These are phyloP conservation scores for Phlebiopsis flavidoalba DNA, from an alignment of 768 basidiomycete species.

Conservation along the genomic window DNA sequence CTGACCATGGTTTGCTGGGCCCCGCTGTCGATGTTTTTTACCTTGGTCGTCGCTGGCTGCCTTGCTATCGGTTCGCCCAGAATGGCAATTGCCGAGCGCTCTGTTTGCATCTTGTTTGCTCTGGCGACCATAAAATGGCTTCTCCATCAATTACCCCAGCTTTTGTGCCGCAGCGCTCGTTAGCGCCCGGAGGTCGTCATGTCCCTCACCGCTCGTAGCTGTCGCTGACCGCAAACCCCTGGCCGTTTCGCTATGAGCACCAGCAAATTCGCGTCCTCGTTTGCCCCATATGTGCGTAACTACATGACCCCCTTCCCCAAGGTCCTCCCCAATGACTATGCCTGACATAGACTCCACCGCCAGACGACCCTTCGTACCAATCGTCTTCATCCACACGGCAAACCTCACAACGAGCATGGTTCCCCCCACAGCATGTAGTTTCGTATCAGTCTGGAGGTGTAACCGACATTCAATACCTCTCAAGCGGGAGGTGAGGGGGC, in stretches of 20 bases:
- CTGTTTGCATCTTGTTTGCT: slow-evolving; percentile 3
- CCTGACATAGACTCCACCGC: slow-evolving; percentile 44
- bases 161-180: not conserved
- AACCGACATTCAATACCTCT: slow-evolving; percentile 49
- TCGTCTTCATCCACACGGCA: slow-evolving; percentile 25
- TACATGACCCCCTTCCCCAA: not conserved
- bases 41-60: slow-evolving; percentile 22
- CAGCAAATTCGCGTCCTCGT: slow-evolving; percentile 45
- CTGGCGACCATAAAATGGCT: not conserved
- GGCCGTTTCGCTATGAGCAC: slow-evolving; percentile 25
- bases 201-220: not conserved
- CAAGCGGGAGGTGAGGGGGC: slow-evolving; percentile 31
- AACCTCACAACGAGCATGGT: slow-evolving; percentile 43
- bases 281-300: slow-evolving; percentile 53
- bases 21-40: slow-evolving; percentile 24
- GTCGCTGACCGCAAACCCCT: not conserved
- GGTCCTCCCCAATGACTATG: not conserved
- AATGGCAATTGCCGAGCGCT: slow-evolving; percentile 7
- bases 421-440: slow-evolving; percentile 34
- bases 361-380: slow-evolving; percentile 42
- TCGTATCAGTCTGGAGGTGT: slow-evolving; percentile 73
- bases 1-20: slow-evolving; percentile 27
- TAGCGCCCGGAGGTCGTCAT: not conserved
- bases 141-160: slow-evolving; percentile 1
- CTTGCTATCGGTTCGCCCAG: not conserved